Base-by-base conservation (phyloP, 305 asterid genomes). In the Rubia peregrina region DNA sequence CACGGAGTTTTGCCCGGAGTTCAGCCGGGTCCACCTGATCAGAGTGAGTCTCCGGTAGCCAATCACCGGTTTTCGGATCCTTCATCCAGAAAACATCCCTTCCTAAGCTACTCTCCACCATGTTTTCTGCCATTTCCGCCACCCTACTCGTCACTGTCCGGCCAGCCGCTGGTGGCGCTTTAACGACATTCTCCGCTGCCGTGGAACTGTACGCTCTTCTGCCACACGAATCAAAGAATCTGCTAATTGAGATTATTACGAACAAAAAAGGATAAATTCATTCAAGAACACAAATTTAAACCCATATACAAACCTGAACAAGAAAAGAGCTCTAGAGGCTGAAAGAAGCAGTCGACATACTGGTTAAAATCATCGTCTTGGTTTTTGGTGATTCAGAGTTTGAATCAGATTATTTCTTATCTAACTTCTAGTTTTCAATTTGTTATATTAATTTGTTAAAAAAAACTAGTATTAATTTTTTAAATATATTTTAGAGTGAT, bases 1-100 rank as follows among this genome's bases (percentile, higher is more conserved):
- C n/a, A n/a, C n/a, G n/a, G n/a, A n/a, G n/a, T 71, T 82, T 80
- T 14, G 72, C 57, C 70, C 85, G 73, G 61, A 81, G 81, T 22
- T 85, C 90, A 3, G 71, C 84, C 5, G 33, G 80, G 24, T 84
- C 85, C 7, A 81, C 75, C 42, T 75, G 75, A 38, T 41, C 59
- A 42, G 82, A 82, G 76, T 83, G 86, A 63, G 57, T 76, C 76
- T 87, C 90, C 6, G 93, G 89, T 2, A 76, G 22, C 90, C 84
- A 85, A 56, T 85, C 73, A 65, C 86, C 89, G 9, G 82, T 79
- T 73, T 80, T 82, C 3, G 90, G 89, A 64, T 85, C 86, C 77
- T 77, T 82, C 93, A 85, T 85, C 89, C 93, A 87, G 59, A 67
- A 75, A 24, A 70, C 84, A 17, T 80, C 80, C 59, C 71, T 80